Evolutionary conservation across 202 grass and related monocot genomes (phyloP).

Genomic region (Panicum virgatum): DNA sequence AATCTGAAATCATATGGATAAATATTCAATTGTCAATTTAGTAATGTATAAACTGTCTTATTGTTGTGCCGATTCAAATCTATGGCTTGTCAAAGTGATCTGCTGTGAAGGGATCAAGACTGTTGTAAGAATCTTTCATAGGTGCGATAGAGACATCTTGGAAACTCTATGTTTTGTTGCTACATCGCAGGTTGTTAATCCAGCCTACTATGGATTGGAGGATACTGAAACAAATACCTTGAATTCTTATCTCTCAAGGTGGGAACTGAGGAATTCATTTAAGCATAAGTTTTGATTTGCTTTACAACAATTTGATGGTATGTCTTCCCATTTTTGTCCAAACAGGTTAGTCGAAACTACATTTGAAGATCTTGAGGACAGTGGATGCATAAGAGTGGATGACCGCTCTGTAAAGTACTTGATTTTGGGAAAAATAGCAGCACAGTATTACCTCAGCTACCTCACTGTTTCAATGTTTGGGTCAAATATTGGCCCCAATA

Average conservation of each 20-base stretch:
- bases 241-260: constrained; percentile 97
- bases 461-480: constrained; percentile 96
- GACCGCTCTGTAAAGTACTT: constrained; percentile 74
- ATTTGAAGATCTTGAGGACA: constrained; percentile 97
- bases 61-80: constrained; percentile 19
- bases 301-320: constrained; percentile 36
- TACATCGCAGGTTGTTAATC: constrained; percentile 80
- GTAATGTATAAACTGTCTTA: constrained; percentile 3
- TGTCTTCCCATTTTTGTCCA: constrained; percentile 25
- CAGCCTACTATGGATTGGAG: constrained; percentile 89
- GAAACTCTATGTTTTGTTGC: constrained; percentile 27
- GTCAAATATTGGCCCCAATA: constrained; percentile 78
- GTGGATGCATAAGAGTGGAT: constrained; percentile 86
- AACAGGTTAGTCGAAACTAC: constrained; percentile 85
- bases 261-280: constrained; percentile 38
- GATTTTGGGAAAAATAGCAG: constrained; percentile 95
- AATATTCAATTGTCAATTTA: constrained; percentile 6
- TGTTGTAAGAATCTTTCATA: constrained; percentile 6
- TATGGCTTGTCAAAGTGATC: constrained; percentile 7
- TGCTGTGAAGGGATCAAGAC: constrained; percentile 17
- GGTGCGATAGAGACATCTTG: not conserved
- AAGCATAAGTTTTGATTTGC: constrained; percentile 32
- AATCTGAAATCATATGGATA: not conserved
- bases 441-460: constrained; percentile 99
- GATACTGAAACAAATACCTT: constrained; percentile 73